Conservation (phyloP, 2,329 filamentous ascomycete species). For the Xylariomycetidae sp. region DNA sequence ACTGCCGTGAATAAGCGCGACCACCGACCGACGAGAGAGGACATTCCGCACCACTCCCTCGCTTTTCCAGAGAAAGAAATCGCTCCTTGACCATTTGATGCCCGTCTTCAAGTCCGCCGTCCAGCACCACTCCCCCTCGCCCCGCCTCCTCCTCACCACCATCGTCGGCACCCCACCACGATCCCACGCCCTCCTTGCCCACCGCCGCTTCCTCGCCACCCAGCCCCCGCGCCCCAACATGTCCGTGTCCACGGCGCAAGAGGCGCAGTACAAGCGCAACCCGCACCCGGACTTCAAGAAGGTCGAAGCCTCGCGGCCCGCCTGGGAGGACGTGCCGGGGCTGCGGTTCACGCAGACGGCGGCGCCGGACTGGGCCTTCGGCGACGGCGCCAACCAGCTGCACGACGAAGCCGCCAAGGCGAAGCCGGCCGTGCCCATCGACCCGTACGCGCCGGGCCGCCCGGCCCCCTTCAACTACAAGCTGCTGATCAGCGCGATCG, state of each 20-base stretch:
- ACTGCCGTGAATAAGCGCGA: too few species aligned
- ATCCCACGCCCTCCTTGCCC: background rate
- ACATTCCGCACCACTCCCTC: too few species aligned
- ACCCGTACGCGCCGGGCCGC: slow-evolving; percentile 69
- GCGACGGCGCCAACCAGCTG: slow-evolving; percentile 56
- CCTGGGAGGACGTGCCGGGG: slow-evolving; percentile 43
- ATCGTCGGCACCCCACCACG: background rate
- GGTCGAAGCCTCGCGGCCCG: slow-evolving; percentile 60
- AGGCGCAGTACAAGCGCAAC: slow-evolving; percentile 49
- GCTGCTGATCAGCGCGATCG: slow-evolving; percentile 74
- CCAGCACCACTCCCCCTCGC: background rate
- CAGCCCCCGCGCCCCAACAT: too few species aligned
- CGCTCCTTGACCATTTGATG: too few species aligned
- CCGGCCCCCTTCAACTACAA: slow-evolving; percentile 77
- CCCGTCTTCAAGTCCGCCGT: background rate
- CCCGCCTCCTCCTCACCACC: background rate
- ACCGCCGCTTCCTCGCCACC: slow-evolving; percentile 2
- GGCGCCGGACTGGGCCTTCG: slow-evolving; percentile 60
- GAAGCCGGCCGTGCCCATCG: slow-evolving; percentile 68
- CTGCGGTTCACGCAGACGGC: slow-evolving; percentile 58
- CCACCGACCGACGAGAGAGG: too few species aligned
- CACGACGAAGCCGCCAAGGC: slow-evolving; percentile 23
- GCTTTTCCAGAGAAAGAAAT: too few species aligned
- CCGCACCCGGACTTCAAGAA: slow-evolving; percentile 70
- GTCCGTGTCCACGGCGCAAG: slow-evolving; percentile 19